Conservation (phyloP, 495 filamentous ascomycete species). For the Tirmania nivea region DNA sequence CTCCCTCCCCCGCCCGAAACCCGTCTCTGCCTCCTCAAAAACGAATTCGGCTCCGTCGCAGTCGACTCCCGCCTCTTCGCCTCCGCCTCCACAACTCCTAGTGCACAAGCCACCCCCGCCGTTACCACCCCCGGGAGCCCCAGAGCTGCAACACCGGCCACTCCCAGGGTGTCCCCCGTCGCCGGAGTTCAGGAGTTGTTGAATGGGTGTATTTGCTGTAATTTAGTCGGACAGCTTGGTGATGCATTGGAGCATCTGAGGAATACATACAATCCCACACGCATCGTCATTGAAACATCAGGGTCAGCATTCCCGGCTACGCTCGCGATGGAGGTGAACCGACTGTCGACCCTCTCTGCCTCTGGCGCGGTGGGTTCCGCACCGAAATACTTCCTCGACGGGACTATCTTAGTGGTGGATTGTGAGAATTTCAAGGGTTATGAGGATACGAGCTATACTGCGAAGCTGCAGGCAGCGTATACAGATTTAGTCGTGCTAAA, state of each 20-base stretch:
- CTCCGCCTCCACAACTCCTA: not conserved
- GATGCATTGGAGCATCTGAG: constrained; percentile 55
- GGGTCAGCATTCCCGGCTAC: constrained; percentile 79
- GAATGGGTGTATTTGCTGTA: constrained; percentile 96
- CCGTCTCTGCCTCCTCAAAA: constrained; percentile 84
- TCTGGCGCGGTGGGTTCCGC: constrained; percentile 38
- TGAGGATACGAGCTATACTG: constrained; percentile 60
- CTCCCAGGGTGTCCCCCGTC: constrained; percentile 52
- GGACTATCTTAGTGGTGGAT: constrained; percentile 80
- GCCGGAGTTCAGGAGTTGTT: constrained; percentile 79
- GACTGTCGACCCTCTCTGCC: constrained; percentile 27
- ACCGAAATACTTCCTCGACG: constrained; percentile 49
- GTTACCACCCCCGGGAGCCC: not conserved
- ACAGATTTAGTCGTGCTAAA: constrained; percentile 89
- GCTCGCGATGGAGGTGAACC: constrained; percentile 48
- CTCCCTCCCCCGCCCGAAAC: constrained; percentile 30
- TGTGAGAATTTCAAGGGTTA: constrained; percentile 96
- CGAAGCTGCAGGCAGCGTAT: constrained; percentile 66
- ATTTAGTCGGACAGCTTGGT: constrained; percentile 75
- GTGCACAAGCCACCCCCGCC: not conserved
- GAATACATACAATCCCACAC: constrained; percentile 37
- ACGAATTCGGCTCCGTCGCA: constrained; percentile 89
- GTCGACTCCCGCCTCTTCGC: constrained; percentile 59
- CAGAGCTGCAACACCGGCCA: not conserved
- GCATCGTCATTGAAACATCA: constrained; percentile 82